Percentiles rank a stretch among this genome's conserved stretches.
Evolutionary conservation across 129 eudicot genomes (phyloP).

Genomic region (sunflower (Helianthus annuus)): HanXRQr2.0-SUNRISE NC_035442.2:174969497-174969996

Average conservation of each 20-base stretch:
- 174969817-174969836: slow-evolving; percentile 84
- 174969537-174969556: slow-evolving; percentile 78
- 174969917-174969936: slow-evolving; percentile 71
- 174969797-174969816: slow-evolving; percentile 86
- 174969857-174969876: slow-evolving; percentile 85
- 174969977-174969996: slow-evolving; percentile 58
- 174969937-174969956: slow-evolving; percentile 78
- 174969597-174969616: slow-evolving; percentile 60
- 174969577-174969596: slow-evolving; percentile 62
- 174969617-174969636: slow-evolving; percentile 70
- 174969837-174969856: slow-evolving; percentile 70
- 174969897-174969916: slow-evolving; percentile 78
- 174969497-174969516: slow-evolving; percentile 64
- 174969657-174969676: slow-evolving; percentile 68
- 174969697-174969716: slow-evolving; percentile 76
- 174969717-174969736: slow-evolving; percentile 76
- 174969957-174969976: slow-evolving; percentile 49
- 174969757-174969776: slow-evolving; percentile 71
- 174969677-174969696: slow-evolving; percentile 76
- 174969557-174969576: slow-evolving; percentile 76
- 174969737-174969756: slow-evolving; percentile 60
- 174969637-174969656: slow-evolving; percentile 42
- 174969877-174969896: slow-evolving; percentile 88
- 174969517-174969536: slow-evolving; percentile 77
- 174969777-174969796: slow-evolving; percentile 78